Base-by-base conservation (phyloP, 371 early-diverging fungal genomes). In the Apophysomyces elegans region DNA sequence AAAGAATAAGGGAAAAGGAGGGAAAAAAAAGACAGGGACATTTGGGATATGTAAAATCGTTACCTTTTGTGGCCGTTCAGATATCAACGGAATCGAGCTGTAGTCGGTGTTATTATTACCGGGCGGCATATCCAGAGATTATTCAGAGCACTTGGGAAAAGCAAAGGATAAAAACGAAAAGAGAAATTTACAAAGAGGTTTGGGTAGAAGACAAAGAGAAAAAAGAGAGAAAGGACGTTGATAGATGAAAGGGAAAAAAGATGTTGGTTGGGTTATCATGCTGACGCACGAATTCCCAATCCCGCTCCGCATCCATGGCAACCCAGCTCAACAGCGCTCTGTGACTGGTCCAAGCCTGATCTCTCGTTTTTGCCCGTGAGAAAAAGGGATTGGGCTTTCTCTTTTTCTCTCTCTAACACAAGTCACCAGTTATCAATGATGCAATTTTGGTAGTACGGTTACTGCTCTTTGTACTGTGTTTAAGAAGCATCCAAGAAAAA, bases 11-110 rank as follows among this genome's bases (percentile, higher is more conserved):
- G 32, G 32, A 26, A 26, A 26, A 26, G 32, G 32, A 26, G 3
- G 32, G 2, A 26, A 26, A 26, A 26, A 26, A 26, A n/a, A n/a
- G n/a, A 26, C 32, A 26, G 32, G 32, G 32, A 26, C 32, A 26
- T 26, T 26, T 26, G 32, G 32, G 3, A 26, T 11, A 26, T n/a
- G 44, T 7, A 58, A 9, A 21, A 57, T 43, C 35, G 38, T 56
- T 36, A 56, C 36, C 36, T 18, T 14, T 54, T 63, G 36, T 18
- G 21, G n/a, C 21, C 56, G 38, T 35, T 21, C 35, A 47, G 39
- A 56, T 50, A 63, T 12, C n/a, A 58, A 58, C 32, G 39, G 58
- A 58, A 39, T 58, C 13, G 58, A 12, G 37, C 58, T 58, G 37
- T 50, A 50, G 21, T 50, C 21, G 5, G 21, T 50, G 21, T 11